These are phyloP conservation scores for Daldinia bambusicola DNA, from an alignment of 495 filamentous ascomycete genomes.

Conservation along the genomic window DNA sequence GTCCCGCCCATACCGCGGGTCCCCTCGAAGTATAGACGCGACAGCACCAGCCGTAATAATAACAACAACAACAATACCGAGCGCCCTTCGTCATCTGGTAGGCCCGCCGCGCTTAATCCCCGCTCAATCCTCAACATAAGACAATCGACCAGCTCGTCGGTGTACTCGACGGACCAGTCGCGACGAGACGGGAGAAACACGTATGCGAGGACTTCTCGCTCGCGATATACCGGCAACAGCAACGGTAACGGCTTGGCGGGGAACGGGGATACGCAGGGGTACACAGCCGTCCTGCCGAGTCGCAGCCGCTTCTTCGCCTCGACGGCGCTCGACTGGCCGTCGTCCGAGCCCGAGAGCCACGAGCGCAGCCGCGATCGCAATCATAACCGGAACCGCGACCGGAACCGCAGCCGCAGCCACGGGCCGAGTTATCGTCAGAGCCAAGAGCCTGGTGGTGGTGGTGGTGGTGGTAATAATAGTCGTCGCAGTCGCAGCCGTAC, in stretches of 20 bases:
- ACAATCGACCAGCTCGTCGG: background rate
- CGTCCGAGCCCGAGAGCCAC: background rate
- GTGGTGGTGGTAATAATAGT: no score
- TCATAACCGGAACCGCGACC: no score
- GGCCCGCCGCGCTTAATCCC: background rate
- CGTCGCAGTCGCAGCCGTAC: no score
- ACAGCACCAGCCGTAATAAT: background rate
- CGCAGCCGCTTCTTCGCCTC: background rate
- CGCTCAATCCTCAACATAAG: background rate
- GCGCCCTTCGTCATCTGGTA: background rate
- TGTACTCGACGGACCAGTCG: background rate
- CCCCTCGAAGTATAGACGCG: conserved; percentile 26
- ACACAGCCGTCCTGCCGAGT: background rate
- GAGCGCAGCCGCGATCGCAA: background rate
- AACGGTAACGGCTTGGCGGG: background rate
- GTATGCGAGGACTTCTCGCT: background rate
- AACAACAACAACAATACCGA: background rate
- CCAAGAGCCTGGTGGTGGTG: no score
- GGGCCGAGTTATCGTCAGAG: no score
- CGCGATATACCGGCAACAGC: background rate
- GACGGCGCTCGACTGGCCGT: background rate
- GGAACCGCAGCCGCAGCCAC: no score
- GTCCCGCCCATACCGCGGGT: conserved; percentile 33
- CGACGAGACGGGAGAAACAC: background rate
- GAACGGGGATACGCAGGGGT: background rate